Base-by-base conservation (phyloP, 257 asterid species). In the Penstemon davidsonii region DNA sequence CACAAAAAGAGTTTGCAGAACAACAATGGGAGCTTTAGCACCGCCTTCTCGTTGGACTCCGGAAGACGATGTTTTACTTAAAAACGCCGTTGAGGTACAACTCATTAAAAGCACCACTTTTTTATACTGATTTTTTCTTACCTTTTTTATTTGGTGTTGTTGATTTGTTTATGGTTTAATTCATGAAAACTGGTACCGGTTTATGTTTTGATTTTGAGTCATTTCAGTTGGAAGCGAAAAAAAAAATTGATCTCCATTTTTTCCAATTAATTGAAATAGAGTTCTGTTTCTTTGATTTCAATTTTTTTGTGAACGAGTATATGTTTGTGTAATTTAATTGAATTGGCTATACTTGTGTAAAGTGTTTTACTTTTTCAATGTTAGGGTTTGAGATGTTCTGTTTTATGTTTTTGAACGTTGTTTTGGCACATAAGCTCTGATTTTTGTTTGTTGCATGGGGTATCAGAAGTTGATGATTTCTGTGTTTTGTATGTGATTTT, bases 81-180 rank as follows among this genome's bases (percentile, higher is more conserved):
- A 66, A 64, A 81, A 78, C 75, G 83, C 96, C 75, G 72, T 85
- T 13, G 95, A 91, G 97, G 97, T 91, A 74, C 52, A 67, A n/a
- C 39, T 64, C 15, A 47, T 33, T 42, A 3, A 25, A 49, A 49
- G 15, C 15, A 10, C 54, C 54, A 6, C 9, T 7, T 33, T 53
- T 61, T 25, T 6, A 5, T 44, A 46, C 70, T 47, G 5, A 55
- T 72, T 49, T 42, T 0, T 36, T 5, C 7, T 56, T 44, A 37
- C 7, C 12, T 55, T 58, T 60, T 10, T 62, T 64, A 67, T 36
- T 45, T 55, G 36, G 33, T 55, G 73, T 3, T 60, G 56, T 40
- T 42, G 36, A 12, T 19, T 55, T 15, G 5, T 64, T 76, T 50
- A 5, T 49, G 67, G 66, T 44, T 64, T 62, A 50, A 64, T 76